A percentile compares a stretch with the other conserved stretches of the same genome.
Conservation (phyloP, 1,284 basidiomycete genomes). For the Leccinum pachyderme region DNA sequence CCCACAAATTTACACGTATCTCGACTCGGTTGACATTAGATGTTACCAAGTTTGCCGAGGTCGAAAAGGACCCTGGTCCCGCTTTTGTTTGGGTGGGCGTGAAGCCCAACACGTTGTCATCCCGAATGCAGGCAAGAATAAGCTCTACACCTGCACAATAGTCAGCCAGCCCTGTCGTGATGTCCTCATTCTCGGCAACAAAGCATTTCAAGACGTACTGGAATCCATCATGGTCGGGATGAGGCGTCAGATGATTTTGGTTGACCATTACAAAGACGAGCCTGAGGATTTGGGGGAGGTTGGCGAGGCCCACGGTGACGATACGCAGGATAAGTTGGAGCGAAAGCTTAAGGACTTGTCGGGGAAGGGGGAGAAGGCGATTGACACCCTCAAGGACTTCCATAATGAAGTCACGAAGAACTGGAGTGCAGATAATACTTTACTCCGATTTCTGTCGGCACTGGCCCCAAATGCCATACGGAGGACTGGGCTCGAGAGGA, state of each 20-base stretch:
- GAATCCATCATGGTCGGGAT: neutral
- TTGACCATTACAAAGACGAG: neutral
- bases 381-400: neutral
- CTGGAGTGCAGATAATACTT: neutral
- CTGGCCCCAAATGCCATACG: neutral
- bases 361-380: neutral
- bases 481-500: neutral
- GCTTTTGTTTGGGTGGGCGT: neutral
- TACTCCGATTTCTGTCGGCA: neutral
- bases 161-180: neutral
- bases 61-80: neutral
- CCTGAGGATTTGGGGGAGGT: neutral
- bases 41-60: neutral
- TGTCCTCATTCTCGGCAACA: neutral
- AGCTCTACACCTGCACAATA: no score
- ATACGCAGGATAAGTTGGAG: neutral
- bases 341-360: neutral
- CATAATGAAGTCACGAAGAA: neutral
- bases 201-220: neutral
- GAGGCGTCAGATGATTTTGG: neutral
- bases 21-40: no score
- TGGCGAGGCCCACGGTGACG: no score
- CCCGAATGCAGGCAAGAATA: no score
- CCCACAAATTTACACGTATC: no score
- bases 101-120: neutral